A percentile compares a stretch with the other conserved stretches of the same genome.
phyloP scores from a whole-genome alignment of 2,329 filamentous ascomycete genomes.

The Aspergillus sp. region DNA sequence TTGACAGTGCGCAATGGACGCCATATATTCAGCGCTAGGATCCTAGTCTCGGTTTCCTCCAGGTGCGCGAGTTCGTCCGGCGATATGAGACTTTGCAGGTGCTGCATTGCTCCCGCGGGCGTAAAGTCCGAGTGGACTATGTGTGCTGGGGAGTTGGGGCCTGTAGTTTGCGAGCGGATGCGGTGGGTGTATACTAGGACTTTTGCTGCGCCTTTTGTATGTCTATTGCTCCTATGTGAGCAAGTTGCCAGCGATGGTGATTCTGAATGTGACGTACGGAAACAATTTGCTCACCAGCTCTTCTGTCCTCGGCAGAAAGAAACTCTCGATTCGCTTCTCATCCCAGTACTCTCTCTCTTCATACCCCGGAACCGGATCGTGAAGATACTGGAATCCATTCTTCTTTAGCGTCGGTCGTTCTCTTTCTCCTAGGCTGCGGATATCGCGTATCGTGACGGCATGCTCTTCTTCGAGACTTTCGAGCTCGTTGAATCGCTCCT shows the following conservation, averaged over 20 bases:
- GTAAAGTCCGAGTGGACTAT: not conserved
- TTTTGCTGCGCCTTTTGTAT: not conserved
- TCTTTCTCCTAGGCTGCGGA: not conserved
- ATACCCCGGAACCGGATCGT: not conserved
- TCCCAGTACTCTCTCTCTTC: not conserved
- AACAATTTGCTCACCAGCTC: not conserved
- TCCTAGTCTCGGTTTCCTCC: not conserved
- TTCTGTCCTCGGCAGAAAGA: not conserved
- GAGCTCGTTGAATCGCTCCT: not conserved
- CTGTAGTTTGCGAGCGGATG: not conserved
- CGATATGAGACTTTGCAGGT: not conserved
- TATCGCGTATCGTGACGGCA: not conserved
- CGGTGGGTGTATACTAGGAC: not conserved
- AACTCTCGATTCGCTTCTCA: not conserved
- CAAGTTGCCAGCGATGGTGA: too few species aligned
- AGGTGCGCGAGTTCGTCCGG: not conserved
- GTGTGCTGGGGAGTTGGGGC: not conserved
- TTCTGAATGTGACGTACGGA: not conserved
- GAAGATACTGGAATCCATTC: not conserved
- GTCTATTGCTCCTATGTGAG: too few species aligned
- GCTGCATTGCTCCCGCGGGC: not conserved
- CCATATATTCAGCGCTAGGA: not conserved
- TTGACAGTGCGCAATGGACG: not conserved
- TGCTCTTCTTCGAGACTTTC: not conserved
- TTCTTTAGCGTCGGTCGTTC: not conserved